phyloP scores from a whole-genome alignment of 2,329 filamentous ascomycete species.

The Xylariaceae sp. region DNA sequence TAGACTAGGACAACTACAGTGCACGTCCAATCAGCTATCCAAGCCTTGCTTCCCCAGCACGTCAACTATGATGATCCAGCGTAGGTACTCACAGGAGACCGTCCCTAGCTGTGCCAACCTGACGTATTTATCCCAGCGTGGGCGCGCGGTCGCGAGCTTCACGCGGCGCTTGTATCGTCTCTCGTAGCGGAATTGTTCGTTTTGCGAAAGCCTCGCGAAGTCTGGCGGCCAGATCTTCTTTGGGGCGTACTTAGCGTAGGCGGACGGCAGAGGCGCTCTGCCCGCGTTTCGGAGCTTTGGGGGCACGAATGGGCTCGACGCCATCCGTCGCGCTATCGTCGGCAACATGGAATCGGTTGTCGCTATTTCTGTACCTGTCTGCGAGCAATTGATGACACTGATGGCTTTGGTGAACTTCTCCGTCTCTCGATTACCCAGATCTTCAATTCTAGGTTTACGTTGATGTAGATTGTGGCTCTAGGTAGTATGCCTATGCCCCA shows the following conservation, averaged over 20 bases:
- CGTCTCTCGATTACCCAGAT: neutral
- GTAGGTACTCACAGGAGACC: constrained; percentile 47
- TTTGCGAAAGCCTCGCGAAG: constrained; percentile 63
- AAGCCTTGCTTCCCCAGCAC: neutral
- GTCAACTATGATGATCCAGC: neutral
- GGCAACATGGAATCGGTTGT: constrained; percentile 37
- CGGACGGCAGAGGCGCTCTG: constrained; percentile 22
- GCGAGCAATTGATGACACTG: neutral
- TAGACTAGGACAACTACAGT: constrained; percentile 51
- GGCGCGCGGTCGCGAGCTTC: constrained; percentile 31
- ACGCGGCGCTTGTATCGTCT: constrained; percentile 72
- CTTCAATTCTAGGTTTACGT: too few species aligned
- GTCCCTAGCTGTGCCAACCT: constrained; percentile 61
- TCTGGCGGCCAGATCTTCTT: constrained; percentile 77
- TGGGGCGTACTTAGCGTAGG: constrained; percentile 51
- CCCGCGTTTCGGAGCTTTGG: constrained; percentile 18
- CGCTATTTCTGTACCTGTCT: neutral
- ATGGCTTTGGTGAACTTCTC: neutral
- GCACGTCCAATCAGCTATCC: neutral
- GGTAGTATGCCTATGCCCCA: too few species aligned
- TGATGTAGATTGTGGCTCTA: too few species aligned
- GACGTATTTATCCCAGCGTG: constrained; percentile 36
- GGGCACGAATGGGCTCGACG: constrained; percentile 28
- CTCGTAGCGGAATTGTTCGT: constrained; percentile 75
- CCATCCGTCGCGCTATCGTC: constrained; percentile 41